A percentile compares a stretch with the other conserved stretches of the same genome.
Conservation (phyloP, 257 asterid species). For the Nicotiana tomentosiformis region DNA sequence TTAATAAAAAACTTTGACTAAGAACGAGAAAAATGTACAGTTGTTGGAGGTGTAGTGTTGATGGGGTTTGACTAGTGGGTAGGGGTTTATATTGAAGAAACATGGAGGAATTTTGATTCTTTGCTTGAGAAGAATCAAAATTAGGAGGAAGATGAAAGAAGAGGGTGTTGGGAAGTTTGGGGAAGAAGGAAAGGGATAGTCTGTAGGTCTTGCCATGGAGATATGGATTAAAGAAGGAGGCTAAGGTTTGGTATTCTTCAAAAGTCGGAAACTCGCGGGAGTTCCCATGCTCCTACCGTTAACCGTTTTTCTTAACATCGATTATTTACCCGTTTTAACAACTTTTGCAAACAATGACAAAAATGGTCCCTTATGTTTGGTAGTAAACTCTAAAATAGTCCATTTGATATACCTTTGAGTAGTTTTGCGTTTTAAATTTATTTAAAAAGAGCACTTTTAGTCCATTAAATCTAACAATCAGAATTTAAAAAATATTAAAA, state of each 20-base stretch:
- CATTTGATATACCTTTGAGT: no score
- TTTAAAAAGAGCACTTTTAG: no score
- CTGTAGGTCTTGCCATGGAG: constrained; percentile 9
- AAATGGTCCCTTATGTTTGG: no score
- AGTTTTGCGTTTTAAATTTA: no score
- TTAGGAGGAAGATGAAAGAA: constrained; percentile 22
- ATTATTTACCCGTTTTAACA: no score
- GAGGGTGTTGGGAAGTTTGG: constrained; percentile 30
- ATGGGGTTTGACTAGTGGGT: constrained; percentile 14
- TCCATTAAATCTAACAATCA: no score
- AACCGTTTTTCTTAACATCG: no score
- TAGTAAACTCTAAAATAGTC: no score
- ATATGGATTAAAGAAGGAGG: neutral
- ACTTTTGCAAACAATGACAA: no score
- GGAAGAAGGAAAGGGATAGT: constrained; percentile 43
- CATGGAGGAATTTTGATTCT: constrained; percentile 29
- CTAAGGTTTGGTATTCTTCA: constrained; percentile 58
- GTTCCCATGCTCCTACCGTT: constrained; percentile 17
- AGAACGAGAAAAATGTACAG: neutral
- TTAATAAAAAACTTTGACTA: neutral
- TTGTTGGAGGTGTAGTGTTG: constrained; percentile 12
- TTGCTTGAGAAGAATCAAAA: constrained; percentile 36
- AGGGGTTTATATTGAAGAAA: constrained; percentile 15
- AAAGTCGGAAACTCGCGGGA: constrained; percentile 61
- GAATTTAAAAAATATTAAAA: no score